Conservation (phyloP, 1,284 basidiomycete species). For the Ustilago loliicola region DNA sequence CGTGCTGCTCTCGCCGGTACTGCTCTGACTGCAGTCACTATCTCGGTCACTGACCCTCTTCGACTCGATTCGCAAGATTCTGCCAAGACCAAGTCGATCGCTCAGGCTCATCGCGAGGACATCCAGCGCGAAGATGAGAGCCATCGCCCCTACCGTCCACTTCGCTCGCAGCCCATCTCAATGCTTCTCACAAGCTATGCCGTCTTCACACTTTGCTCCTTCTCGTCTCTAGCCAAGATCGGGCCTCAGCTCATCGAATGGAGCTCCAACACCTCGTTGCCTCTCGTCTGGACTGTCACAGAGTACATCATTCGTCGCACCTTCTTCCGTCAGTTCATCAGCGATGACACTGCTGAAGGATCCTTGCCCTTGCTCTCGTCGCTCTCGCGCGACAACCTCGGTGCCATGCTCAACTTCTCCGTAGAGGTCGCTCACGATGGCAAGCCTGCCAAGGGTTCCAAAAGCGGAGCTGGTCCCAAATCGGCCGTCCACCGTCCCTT, state of each 20-base stretch:
- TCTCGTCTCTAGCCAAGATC: slow-evolving; percentile 82
- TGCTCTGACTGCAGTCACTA: slow-evolving; percentile 24
- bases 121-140: slow-evolving; percentile 42
- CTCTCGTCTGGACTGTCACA: slow-evolving; percentile 78
- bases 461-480: slow-evolving; percentile 54
- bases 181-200: slow-evolving; percentile 79
- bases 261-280: slow-evolving; percentile 76
- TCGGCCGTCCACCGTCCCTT: slow-evolving; percentile 48
- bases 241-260: slow-evolving; percentile 79
- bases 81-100: slow-evolving; percentile 21
- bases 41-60: slow-evolving; percentile 30
- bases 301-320: slow-evolving; percentile 82
- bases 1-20: slow-evolving; percentile 35
- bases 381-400: slow-evolving; percentile 76
- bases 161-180: slow-evolving; percentile 47
- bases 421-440: slow-evolving; percentile 80
- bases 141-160: slow-evolving; percentile 38
- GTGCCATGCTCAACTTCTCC: slow-evolving; percentile 84
- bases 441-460: slow-evolving; percentile 75
- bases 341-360: slow-evolving; percentile 82
- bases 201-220: slow-evolving; percentile 84
- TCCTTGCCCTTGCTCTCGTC: slow-evolving; percentile 78
- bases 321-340: slow-evolving; percentile 91
- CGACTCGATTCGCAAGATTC: slow-evolving; percentile 34
- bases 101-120: slow-evolving; percentile 36